Base-by-base conservation (phyloP, 2,329 filamentous ascomycete species). In the Aureobasidium namibiae region DNA sequence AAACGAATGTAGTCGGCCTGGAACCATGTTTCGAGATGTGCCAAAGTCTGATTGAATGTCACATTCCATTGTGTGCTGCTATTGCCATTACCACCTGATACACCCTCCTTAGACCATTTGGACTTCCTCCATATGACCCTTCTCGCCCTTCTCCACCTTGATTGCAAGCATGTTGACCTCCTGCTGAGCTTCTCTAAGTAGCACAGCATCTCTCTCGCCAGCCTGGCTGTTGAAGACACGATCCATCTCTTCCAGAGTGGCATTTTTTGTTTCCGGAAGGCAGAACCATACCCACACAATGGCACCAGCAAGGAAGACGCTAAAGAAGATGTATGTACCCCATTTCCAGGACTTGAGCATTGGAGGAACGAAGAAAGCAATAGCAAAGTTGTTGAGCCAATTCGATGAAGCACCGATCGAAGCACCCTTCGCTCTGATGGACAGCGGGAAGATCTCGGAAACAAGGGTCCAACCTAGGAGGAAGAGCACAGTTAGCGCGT, bases 401-500 rank as follows among this genome's bases (percentile, higher is more conserved):
- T 75, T 76, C 11, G 66, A 68, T 4, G 66, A 70, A 26, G 85
- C 85, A 14, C 85, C 86, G 0, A 91, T 74, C 0, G 87, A 80
- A 11, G 88, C 86, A 38, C 87, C 88, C 61, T 89, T 88, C 0
- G 88, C 81, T 3, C 86, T 80, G 13, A 83, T 84, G 60, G 81
- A 85, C 6, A 90, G 73, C 0, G 87, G 88, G 84, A 85, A 91
- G 45, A 91, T 83, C 71, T 90, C 87, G 2, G 86, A 82, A 1
- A 89, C 80, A 57, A 91, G 78, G 7, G 41, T 87, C 87, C 88
- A 90, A 0, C n/a, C n/a, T n/a, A n/a, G n/a, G n/a, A n/a, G n/a
- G n/a, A n/a, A n/a, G n/a, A n/a, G n/a, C n/a, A n/a, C n/a, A n/a
- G n/a, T n/a, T n/a, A n/a, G n/a, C n/a, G n/a, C n/a, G n/a, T n/a